These are phyloP conservation scores for Solanum neorickii DNA, from an alignment of 257 asterid species.

Conservation along the genomic window DNA sequence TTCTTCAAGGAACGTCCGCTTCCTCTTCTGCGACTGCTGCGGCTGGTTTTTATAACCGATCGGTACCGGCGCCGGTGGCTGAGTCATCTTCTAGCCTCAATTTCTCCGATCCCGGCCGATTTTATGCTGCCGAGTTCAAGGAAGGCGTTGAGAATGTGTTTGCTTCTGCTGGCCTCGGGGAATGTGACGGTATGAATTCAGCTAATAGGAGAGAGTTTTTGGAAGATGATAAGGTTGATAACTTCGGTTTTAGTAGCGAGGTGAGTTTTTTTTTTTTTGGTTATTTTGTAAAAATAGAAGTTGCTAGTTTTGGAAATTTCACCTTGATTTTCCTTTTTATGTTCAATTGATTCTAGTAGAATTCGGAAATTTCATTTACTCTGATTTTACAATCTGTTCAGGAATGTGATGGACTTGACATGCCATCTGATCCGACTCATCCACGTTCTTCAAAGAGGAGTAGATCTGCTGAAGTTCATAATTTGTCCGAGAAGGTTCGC, in stretches of 20 bases:
- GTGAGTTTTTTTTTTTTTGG: slow-evolving; percentile 1
- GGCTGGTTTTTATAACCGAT: not conserved
- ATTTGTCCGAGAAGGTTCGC: slow-evolving; percentile 85
- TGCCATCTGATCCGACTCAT: slow-evolving; percentile 20
- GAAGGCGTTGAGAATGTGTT: slow-evolving; percentile 10
- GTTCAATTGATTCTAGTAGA: not conserved
- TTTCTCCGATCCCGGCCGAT: slow-evolving; percentile 53
- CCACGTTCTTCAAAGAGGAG: slow-evolving; percentile 78
- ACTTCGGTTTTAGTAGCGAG: slow-evolving; percentile 29
- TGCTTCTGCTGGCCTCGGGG: slow-evolving; percentile 21
- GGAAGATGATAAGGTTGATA: slow-evolving; percentile 11
- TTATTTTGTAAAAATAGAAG: not conserved
- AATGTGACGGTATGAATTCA: slow-evolving; percentile 44
- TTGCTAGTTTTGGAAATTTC: not conserved
- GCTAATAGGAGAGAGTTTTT: slow-evolving; percentile 16
- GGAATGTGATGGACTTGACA: slow-evolving; percentile 57
- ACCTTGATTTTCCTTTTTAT: not conserved
- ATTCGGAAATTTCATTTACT: not conserved
- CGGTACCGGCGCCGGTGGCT: slow-evolving; percentile 14
- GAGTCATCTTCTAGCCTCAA: slow-evolving; percentile 45
- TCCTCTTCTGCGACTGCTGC: not conserved
- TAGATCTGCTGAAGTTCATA: slow-evolving; percentile 92
- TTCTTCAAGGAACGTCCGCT: not conserved
- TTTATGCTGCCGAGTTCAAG: slow-evolving; percentile 15
- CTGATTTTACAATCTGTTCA: not conserved